phyloP scores from a whole-genome alignment of 371 early-diverging fungal genomes.

The Apophysomyces elegans region DNA sequence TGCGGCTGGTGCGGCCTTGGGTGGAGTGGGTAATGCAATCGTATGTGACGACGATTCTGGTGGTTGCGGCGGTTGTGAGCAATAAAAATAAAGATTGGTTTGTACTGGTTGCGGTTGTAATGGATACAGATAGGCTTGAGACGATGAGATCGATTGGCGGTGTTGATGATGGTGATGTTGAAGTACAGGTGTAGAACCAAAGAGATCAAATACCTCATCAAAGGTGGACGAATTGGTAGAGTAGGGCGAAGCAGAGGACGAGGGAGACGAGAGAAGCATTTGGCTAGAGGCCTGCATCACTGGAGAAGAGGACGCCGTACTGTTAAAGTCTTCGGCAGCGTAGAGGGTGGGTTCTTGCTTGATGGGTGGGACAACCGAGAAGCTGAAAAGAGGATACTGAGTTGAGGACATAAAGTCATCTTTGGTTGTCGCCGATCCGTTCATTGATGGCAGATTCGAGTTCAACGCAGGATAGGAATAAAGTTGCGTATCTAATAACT shows the following conservation, averaged over 20 bases:
- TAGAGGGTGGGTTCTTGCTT: background rate
- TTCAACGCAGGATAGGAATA: background rate
- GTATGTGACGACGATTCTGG: background rate
- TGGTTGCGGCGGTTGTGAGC: background rate
- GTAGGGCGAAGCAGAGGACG: background rate
- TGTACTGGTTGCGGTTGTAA: background rate
- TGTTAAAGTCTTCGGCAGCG: background rate
- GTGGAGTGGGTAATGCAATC: background rate
- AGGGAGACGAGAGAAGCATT: background rate
- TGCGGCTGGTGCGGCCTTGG: too few relatives aligned
- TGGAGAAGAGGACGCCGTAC: background rate
- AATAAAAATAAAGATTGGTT: background rate
- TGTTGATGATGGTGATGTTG: conserved; percentile 14
- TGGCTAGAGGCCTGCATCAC: background rate
- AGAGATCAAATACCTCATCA: background rate
- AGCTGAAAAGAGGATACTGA: background rate
- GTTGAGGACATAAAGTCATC: background rate
- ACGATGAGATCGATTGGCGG: conserved; percentile 14
- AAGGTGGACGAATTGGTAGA: background rate
- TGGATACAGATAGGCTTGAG: background rate
- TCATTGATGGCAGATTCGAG: background rate
- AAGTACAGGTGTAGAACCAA: background rate
- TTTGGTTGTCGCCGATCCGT: background rate
- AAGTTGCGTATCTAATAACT: background rate
- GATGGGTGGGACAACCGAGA: background rate